phyloP scores from a whole-genome alignment of 371 early-diverging fungal genomes.

The Mucor racemosus region DNA sequence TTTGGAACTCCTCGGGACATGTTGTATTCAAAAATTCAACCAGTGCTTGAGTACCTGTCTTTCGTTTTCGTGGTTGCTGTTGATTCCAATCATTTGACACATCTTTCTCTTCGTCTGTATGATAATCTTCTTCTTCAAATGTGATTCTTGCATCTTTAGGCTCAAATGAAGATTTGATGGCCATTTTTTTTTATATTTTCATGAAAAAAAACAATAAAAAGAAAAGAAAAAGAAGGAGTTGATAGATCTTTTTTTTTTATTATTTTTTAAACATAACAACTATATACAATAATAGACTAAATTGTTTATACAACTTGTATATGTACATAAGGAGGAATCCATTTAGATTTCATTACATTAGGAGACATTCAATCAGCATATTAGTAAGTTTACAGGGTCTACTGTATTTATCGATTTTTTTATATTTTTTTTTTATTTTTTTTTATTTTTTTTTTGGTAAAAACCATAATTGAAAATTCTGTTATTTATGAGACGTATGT shows the following conservation, averaged over 20 bases:
- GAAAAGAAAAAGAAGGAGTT: slow-evolving; percentile 6
- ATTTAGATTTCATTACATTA: background rate
- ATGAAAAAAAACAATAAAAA: slow-evolving; percentile 5
- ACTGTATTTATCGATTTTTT: background rate
- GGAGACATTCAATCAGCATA: slow-evolving; percentile 6
- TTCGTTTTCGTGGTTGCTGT: slow-evolving; percentile 24
- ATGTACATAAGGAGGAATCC: background rate
- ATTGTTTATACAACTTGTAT: background rate
- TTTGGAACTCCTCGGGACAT: slow-evolving; percentile 40
- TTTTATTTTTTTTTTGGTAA: background rate
- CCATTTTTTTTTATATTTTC: slow-evolving; percentile 7
- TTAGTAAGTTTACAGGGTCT: background rate
- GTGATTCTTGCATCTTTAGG: slow-evolving; percentile 39
- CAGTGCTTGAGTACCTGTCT: slow-evolving; percentile 38
- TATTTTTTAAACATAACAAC: background rate
- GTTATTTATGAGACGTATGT: background rate
- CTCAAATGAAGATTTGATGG: slow-evolving; percentile 27
- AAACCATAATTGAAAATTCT: background rate
- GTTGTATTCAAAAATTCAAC: slow-evolving; percentile 44
- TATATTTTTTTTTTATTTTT: background rate
- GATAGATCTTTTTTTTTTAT: background rate
- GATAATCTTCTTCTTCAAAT: slow-evolving; percentile 18
- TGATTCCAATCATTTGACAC: background rate
- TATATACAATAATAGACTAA: background rate
- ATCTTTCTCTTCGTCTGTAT: slow-evolving; percentile 7